A percentile compares a stretch with the other conserved stretches of the same genome.
Conservation (phyloP, 352 stramenopile genomes). For the Globisporangium mamillatum region DNA sequence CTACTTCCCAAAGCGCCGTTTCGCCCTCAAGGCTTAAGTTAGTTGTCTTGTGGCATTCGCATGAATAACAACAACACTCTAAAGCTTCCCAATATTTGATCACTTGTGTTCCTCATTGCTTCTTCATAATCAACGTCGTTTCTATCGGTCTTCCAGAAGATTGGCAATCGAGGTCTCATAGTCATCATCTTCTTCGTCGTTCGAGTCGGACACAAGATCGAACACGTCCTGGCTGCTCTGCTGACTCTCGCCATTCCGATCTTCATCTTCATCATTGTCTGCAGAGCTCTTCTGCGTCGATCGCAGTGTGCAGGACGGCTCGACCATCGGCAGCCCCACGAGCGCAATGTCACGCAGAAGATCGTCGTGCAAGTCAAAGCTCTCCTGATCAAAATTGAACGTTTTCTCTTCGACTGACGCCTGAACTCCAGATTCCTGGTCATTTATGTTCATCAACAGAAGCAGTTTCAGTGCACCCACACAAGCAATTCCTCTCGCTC, state of each 20-base stretch:
- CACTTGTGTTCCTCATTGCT: conserved; percentile 15
- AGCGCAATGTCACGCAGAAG: conserved; percentile 50
- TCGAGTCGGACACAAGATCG: conserved; percentile 60
- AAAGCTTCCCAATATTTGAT: conserved; percentile 44
- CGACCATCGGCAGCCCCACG: conserved; percentile 33
- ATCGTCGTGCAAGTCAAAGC: conserved; percentile 52
- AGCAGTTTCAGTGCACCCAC: not conserved
- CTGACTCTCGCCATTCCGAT: conserved; percentile 12
- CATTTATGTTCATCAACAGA: not conserved
- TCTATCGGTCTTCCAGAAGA: conserved; percentile 17
- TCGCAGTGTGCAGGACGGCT: conserved; percentile 41
- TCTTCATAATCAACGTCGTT: not conserved
- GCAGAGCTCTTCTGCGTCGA: conserved; percentile 57
- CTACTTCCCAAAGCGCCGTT: conserved; percentile 96
- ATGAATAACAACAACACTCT: conserved; percentile 61
- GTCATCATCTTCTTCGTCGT: conserved; percentile 41
- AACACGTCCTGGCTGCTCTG: conserved; percentile 25
- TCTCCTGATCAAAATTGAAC: conserved; percentile 21
- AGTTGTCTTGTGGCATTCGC: conserved; percentile 26
- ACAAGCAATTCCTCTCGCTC: not conserved
- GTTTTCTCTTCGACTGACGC: conserved; percentile 24
- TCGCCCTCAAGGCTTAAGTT: conserved; percentile 97
- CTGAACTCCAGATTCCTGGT: conserved; percentile 44
- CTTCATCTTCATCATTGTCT: conserved; percentile 20
- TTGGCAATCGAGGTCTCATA: conserved; percentile 23